Percentiles rank a stretch among this genome's conserved stretches.
phyloP scores from a whole-genome alignment of 257 asterid species.

The Solanum pinnatisectum region DNA sequence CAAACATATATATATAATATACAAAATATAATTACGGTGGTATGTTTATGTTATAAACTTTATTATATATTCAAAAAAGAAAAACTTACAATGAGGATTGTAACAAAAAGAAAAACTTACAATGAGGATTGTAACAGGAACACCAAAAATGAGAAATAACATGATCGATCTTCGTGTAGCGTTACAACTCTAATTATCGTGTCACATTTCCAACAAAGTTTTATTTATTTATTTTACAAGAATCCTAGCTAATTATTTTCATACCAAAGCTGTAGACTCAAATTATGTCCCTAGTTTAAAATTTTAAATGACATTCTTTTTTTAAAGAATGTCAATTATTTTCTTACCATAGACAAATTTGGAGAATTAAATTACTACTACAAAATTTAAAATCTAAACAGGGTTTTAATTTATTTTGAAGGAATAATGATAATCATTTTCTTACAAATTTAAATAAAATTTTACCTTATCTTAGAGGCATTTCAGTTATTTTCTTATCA shows the following conservation, averaged over 20 bases:
- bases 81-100: too few relatives aligned
- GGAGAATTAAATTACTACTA: not conserved
- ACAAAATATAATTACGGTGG: too few relatives aligned
- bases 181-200: not conserved
- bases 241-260: not conserved
- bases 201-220: not conserved
- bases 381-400: not conserved
- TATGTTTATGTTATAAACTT: too few relatives aligned
- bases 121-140: too few relatives aligned
- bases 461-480: not conserved
- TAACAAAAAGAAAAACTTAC: too few relatives aligned
- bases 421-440: not conserved
- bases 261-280: not conserved
- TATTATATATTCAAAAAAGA: too few relatives aligned
- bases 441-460: not conserved
- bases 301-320: not conserved
- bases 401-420: not conserved
- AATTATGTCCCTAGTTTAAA: not conserved
- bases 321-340: not conserved
- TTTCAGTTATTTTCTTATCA: not conserved
- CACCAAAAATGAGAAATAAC: too few relatives aligned
- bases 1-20: too few relatives aligned
- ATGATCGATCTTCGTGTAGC: not conserved
- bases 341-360: not conserved
- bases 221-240: not conserved